These are phyloP conservation scores for Tripidium arundinaceum DNA, from an alignment of 202 grass and related monocot genomes.

Conservation along the genomic window DNA sequence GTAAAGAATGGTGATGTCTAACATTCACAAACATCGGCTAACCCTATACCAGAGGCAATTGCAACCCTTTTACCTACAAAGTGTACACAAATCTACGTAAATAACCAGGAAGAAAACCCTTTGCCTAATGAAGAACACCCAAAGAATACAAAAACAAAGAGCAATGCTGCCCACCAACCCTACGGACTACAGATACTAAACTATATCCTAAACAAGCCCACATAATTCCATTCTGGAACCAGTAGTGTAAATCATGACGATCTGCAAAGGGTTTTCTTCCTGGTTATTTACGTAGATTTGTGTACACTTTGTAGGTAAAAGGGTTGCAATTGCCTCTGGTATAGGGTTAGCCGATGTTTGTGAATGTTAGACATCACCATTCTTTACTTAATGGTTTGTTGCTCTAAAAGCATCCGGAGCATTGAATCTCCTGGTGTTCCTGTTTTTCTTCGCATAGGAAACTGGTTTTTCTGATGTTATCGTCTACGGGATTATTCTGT, in stretches of 20 bases:
- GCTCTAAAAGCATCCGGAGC: neutral
- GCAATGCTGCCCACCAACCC: slow-evolving; percentile 12
- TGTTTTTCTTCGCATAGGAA: neutral
- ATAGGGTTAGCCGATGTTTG: slow-evolving; percentile 16
- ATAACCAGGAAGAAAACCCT: slow-evolving; percentile 19
- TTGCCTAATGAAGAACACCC: slow-evolving; percentile 10
- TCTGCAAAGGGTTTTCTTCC: slow-evolving; percentile 35
- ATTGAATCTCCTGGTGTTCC: slow-evolving; percentile 6
- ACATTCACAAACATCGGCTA: slow-evolving; percentile 34
- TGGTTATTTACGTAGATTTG: slow-evolving; percentile 15
- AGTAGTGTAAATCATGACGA: slow-evolving; percentile 6
- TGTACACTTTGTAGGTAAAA: neutral
- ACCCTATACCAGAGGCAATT: slow-evolving; percentile 4
- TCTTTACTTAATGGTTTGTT: slow-evolving; percentile 31
- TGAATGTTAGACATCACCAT: slow-evolving; percentile 30
- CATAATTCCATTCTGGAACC: neutral
- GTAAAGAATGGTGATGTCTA: slow-evolving; percentile 31
- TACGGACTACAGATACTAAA: slow-evolving; percentile 20
- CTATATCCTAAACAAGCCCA: slow-evolving; percentile 9
- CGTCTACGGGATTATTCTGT: neutral
- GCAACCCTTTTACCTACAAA: neutral
- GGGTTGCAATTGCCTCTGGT: slow-evolving; percentile 1
- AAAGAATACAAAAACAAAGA: slow-evolving; percentile 35
- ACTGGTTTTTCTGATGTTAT: neutral
- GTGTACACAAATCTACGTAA: slow-evolving; percentile 11